phyloP scores from a whole-genome alignment of 2,329 filamentous ascomycete genomes.

The Fusarium sp. region DNA sequence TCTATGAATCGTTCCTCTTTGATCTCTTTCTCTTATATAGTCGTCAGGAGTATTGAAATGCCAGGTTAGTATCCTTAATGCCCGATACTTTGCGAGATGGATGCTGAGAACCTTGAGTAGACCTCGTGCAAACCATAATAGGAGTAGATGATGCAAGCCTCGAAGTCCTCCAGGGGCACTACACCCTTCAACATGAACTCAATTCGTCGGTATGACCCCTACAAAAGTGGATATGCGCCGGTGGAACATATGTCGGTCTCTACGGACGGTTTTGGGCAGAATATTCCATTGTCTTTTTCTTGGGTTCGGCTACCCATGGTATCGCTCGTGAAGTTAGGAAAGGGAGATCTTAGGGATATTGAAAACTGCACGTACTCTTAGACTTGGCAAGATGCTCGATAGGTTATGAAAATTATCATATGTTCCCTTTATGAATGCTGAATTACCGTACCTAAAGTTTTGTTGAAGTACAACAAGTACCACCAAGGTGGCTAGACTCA shows the following conservation, averaged over 20 bases:
- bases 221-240: neutral
- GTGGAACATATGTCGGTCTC: neutral
- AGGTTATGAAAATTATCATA: neutral
- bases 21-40: too few relatives aligned
- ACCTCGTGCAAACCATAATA: neutral
- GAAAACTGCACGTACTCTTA: neutral
- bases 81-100: too few relatives aligned
- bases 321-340: neutral
- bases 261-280: neutral
- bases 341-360: neutral
- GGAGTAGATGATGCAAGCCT: neutral
- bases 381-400: neutral
- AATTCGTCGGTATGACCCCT: neutral
- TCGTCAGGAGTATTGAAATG: too few relatives aligned
- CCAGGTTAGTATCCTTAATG: too few relatives aligned
- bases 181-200: neutral
- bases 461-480: neutral
- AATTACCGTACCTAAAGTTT: neutral
- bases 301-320: neutral
- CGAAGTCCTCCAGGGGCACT: neutral
- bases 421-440: neutral
- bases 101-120: neutral
- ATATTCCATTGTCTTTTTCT: neutral
- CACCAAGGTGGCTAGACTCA: neutral
- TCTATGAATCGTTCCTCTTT: too few relatives aligned